Evolutionary conservation across 2,329 filamentous ascomycete species (phyloP).

Genomic region (Trichoderma sp.): DNA sequence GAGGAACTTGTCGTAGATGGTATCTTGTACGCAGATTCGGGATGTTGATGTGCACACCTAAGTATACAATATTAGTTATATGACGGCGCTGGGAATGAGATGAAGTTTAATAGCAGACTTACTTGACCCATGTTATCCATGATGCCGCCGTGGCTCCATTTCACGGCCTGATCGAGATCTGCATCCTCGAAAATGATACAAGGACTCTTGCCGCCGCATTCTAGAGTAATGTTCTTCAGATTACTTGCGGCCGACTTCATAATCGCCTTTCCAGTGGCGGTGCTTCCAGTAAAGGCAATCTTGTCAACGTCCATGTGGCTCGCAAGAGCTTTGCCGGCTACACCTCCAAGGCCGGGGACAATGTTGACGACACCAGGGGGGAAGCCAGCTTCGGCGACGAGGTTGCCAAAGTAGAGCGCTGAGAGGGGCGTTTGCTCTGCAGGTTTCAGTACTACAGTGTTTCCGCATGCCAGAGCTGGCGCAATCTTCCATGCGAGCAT

Average conservation of each 20-base stretch:
- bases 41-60: constrained; percentile 33
- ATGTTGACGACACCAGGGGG: constrained; percentile 27
- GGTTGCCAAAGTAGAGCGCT: constrained; percentile 23
- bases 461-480: constrained; percentile 68
- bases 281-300: constrained; percentile 26
- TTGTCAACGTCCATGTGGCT: constrained; percentile 24
- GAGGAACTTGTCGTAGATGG: constrained; percentile 39
- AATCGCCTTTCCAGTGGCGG: constrained; percentile 46
- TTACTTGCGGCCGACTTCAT: constrained; percentile 77
- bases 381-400: constrained; percentile 16
- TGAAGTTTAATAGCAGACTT: constrained; percentile 43
- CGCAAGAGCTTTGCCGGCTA: constrained; percentile 20
- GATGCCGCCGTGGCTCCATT: constrained; percentile 39
- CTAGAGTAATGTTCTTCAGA: constrained; percentile 76
- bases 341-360: constrained; percentile 17
- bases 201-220: constrained; percentile 67
- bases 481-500: constrained; percentile 79
- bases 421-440: constrained; percentile 64
- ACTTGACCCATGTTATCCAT: constrained; percentile 63
- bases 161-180: constrained; percentile 22
- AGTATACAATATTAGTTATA: neutral
- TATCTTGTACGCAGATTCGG: constrained; percentile 44
- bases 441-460: constrained; percentile 70
- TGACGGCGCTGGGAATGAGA: neutral
- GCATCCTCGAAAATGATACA: constrained; percentile 26